Percentiles rank a stretch among this genome's conserved stretches.
Conservation (phyloP, 2,329 filamentous ascomycete species). For the Paecilomyces dactylethromorphus region DNA sequence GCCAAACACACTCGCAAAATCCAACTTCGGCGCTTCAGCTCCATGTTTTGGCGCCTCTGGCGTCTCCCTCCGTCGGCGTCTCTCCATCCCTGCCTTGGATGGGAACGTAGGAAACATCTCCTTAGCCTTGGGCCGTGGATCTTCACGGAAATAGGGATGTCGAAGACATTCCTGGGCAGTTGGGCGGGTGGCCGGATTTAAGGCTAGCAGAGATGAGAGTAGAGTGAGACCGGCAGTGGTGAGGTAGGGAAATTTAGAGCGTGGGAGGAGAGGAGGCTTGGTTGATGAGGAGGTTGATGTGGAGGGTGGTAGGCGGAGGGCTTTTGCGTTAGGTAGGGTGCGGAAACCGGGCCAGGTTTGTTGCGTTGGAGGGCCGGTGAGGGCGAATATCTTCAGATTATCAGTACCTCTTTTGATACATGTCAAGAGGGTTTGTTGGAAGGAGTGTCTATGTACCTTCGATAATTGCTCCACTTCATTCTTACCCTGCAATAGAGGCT, state of each 20-base stretch:
- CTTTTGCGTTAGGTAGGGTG: slow-evolving; percentile 77
- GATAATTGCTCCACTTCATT: slow-evolving; percentile 90
- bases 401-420: slow-evolving; percentile 9
- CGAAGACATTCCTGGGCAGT: slow-evolving; percentile 66
- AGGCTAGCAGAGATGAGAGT: slow-evolving; percentile 61
- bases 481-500: slow-evolving; percentile 76
- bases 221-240: slow-evolving; percentile 67
- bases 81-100: slow-evolving; percentile 88
- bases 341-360: slow-evolving; percentile 81
- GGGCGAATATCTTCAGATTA: slow-evolving; percentile 62
- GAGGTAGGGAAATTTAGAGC: slow-evolving; percentile 73
- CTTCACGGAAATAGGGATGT: slow-evolving; percentile 81
- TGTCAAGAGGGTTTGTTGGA: background rate
- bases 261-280: slow-evolving; percentile 49
- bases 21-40: slow-evolving; percentile 56
- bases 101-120: slow-evolving; percentile 97
- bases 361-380: slow-evolving; percentile 80
- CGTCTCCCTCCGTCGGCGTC: slow-evolving; percentile 62
- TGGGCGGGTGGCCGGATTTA: slow-evolving; percentile 68
- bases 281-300: slow-evolving; percentile 27
- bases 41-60: slow-evolving; percentile 80
- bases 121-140: slow-evolving; percentile 81
- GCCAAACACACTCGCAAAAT: slow-evolving; percentile 67
- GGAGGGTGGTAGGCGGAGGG: slow-evolving; percentile 59
- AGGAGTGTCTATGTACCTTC: slow-evolving; percentile 39